Conservation (phyloP, 169 alveolate species). For the Eimeria sp. region DNA sequence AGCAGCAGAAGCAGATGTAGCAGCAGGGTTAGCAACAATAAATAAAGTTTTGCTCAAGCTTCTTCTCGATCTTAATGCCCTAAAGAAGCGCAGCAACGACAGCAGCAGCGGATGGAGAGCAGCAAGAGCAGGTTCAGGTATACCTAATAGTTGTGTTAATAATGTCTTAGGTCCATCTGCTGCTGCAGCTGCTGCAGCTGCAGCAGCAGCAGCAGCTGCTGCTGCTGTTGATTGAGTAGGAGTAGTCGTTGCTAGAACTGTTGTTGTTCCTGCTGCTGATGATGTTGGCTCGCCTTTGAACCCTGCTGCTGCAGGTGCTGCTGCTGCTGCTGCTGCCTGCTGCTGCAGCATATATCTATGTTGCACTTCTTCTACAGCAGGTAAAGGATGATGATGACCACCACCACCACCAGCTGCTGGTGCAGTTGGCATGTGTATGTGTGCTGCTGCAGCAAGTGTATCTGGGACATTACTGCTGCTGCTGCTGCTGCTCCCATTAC, state of each 20-base stretch:
- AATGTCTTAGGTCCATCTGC: conserved; percentile 20
- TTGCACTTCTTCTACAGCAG: too few relatives aligned
- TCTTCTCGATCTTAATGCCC: conserved; percentile 51
- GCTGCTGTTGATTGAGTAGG: neutral
- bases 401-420: too few relatives aligned
- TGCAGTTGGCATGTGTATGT: too few relatives aligned
- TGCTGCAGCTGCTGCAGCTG: conserved; percentile 28
- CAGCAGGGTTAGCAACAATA: conserved; percentile 47
- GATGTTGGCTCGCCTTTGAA: conserved; percentile 10
- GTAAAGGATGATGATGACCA: too few relatives aligned
- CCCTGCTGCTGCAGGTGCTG: neutral
- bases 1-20: conserved; percentile 68
- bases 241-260: neutral
- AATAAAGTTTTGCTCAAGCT: conserved; percentile 60
- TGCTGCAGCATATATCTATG: neutral
- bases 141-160: conserved; percentile 38
- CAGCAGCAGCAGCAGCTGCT: neutral
- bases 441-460: too few relatives aligned
- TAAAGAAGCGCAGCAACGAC: conserved; percentile 77
- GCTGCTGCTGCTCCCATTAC: too few relatives aligned
- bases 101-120: conserved; percentile 72
- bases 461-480: too few relatives aligned
- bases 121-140: conserved; percentile 68
- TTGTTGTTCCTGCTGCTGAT: conserved; percentile 23
- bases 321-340: conserved; percentile 12